Evolutionary conservation across 2,329 filamentous ascomycete genomes (phyloP).

Genomic region (Mycosphaerelloides madeirae): DNA sequence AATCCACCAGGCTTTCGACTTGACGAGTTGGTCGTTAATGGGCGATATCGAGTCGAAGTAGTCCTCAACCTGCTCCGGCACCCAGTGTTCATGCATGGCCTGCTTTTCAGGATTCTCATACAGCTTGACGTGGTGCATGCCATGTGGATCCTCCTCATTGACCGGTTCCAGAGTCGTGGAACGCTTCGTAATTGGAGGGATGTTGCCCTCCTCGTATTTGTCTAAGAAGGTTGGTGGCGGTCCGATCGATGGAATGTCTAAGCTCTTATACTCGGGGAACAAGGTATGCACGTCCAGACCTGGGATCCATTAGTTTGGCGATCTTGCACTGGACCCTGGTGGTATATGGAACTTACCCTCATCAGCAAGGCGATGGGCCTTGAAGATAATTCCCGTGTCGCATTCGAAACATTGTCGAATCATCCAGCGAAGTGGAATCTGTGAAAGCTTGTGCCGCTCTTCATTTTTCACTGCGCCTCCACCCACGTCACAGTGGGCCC

Average conservation of each 20-base stretch:
- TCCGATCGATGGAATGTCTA: slow-evolving; percentile 29
- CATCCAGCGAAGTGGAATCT: slow-evolving; percentile 47
- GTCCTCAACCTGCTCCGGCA: slow-evolving; percentile 42
- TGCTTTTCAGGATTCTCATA: slow-evolving; percentile 17
- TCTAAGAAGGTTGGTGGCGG: slow-evolving; percentile 37
- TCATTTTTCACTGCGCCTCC: slow-evolving; percentile 42
- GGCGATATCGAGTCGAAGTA: slow-evolving; percentile 41
- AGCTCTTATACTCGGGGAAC: slow-evolving; percentile 37
- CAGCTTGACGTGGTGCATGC: slow-evolving; percentile 23
- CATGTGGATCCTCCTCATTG: slow-evolving; percentile 17
- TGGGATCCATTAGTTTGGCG: too few relatives aligned
- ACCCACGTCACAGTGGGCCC: slow-evolving; percentile 43
- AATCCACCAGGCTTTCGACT: slow-evolving; percentile 41
- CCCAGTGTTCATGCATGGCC: slow-evolving; percentile 20
- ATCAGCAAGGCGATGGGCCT: slow-evolving; percentile 37
- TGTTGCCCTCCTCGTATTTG: slow-evolving; percentile 31
- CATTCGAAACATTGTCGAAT: slow-evolving; percentile 46
- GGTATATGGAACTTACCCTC: slow-evolving; percentile 24
- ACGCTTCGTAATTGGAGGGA: slow-evolving; percentile 33
- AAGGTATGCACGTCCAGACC: slow-evolving; percentile 39
- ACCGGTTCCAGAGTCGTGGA: slow-evolving; percentile 18
- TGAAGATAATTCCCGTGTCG: slow-evolving; percentile 44
- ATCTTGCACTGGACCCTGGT: too few relatives aligned
- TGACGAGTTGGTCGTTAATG: slow-evolving; percentile 39
- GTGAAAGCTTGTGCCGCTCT: slow-evolving; percentile 40